Base-by-base conservation (phyloP, 352 stramenopile genomes). In the Pythium monospermum region DNA sequence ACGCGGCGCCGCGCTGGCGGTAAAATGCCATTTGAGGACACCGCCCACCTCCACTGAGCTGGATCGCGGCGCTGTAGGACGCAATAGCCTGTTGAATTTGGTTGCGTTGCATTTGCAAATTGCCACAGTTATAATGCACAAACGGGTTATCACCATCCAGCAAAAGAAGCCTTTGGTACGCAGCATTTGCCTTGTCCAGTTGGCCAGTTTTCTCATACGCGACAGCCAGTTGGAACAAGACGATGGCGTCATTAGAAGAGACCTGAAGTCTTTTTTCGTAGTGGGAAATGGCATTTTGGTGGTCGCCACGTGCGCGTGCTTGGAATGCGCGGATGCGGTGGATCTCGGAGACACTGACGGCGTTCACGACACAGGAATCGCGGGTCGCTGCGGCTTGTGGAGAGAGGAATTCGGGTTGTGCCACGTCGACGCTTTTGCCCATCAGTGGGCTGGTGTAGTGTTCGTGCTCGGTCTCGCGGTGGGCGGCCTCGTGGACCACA, bases 71-170 rank as follows among this genome's bases (percentile, higher is more conserved):
- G 0, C 64, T 70, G 43, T 76, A 87, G n/a, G 64, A 62, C 1
- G 43, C 58, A 16, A 83, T 82, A 3, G 76, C 73, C 25, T 80
- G 37, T 15, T 56, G 13, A 6, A 83, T 44, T 22, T 50, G 57
- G 0, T 66, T 57, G 39, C 61, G 28, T 4, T 66, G 66, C 69
- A 87, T 76, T 30, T 64, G 58, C 25, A 85, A 49, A 50, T 85
- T 87, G 5, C 69, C 76, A 22, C 70, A 54, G 48, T 85, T 83
- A 50, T 73, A 85, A 28, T 82, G 64, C 35, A 69, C 56, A 41
- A 82, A 82, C 7, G 63, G 49, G 22, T 82, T 73, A 6, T 11
- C 37, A 2, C 35, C 27, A 0, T 69, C 55, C 1, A 47, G 25
- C 6, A 52, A 53, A 2, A 76, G 40, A 15, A 77, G 60, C 30